Conservation (phyloP, 1,284 basidiomycete species). For the Ustilago curta region DNA sequence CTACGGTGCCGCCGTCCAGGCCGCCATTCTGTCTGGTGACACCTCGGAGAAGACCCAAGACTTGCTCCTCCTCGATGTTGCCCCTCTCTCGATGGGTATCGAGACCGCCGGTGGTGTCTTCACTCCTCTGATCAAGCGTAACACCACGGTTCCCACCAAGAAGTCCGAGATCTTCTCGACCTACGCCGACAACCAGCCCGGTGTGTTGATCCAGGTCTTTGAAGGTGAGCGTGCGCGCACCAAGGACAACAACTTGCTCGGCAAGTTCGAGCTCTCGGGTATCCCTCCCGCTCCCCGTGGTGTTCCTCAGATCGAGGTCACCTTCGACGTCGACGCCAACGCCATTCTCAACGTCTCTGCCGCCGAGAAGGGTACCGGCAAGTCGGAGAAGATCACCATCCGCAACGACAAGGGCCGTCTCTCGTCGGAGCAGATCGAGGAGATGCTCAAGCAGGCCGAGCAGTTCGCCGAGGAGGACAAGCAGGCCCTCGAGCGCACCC, state of each 20-base stretch:
- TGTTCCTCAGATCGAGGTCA: constrained; percentile 97
- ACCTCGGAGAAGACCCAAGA: constrained; percentile 98
- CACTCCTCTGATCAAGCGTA: constrained; percentile 96
- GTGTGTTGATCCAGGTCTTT: constrained; percentile 98
- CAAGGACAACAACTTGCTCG: constrained; percentile 99
- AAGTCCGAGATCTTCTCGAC: constrained; percentile 99
- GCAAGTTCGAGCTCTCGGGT: constrained; percentile 97
- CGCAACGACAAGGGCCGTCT: constrained; percentile 99
- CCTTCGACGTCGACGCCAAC: constrained; percentile 98
- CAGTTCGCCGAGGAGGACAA: constrained; percentile 82
- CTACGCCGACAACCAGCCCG: constrained; percentile 98
- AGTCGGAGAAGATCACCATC: constrained; percentile 92
- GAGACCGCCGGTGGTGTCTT: constrained; percentile 99
- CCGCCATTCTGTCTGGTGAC: constrained; percentile 96
- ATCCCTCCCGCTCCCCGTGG: constrained; percentile 98
- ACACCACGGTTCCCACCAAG: constrained; percentile 98
- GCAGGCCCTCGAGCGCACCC: constrained; percentile 77
- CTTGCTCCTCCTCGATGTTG: constrained; percentile 94
- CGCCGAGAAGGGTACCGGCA: constrained; percentile 96
- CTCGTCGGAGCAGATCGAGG: constrained; percentile 97
- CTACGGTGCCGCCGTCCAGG: constrained; percentile 99
- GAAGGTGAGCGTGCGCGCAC: constrained; percentile 99
- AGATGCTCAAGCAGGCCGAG: constrained; percentile 76
- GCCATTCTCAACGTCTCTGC: constrained; percentile 97
- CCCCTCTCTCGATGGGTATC: constrained; percentile 93